These are phyloP conservation scores for Closterium sp. DNA, from an alignment of 139 green algal species.

Conservation along the genomic window DNA sequence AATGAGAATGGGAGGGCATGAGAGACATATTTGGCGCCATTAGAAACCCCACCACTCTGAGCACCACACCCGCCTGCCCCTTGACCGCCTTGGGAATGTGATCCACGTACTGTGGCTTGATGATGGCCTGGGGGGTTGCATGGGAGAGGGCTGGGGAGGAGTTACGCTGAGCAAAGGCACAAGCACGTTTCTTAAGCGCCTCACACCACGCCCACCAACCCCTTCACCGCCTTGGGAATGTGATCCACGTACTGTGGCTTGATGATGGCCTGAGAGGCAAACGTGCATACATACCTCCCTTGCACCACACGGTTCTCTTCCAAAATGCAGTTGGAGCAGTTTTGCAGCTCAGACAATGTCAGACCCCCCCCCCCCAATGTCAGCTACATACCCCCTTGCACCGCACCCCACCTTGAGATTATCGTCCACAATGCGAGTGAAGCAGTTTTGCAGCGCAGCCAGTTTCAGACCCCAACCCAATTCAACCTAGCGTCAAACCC, in stretches of 20 bases:
- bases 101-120: slow-evolving; percentile 94
- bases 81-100: slow-evolving; percentile 95
- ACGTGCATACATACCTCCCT: too few species aligned
- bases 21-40: too few species aligned
- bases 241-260: too few species aligned
- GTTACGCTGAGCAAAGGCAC: too few species aligned
- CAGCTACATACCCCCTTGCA: neutral
- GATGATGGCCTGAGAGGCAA: slow-evolving; percentile 71
- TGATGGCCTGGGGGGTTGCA: slow-evolving; percentile 71
- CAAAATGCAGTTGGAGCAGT: slow-evolving; percentile 95
- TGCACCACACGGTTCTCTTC: slow-evolving; percentile 78
- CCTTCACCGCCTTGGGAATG: too few species aligned
- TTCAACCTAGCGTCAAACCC: slow-evolving; percentile 76
- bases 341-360: slow-evolving; percentile 82
- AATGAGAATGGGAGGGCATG: too few species aligned
- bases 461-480: too few species aligned
- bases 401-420: slow-evolving; percentile 75
- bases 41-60: too few species aligned
- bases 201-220: too few species aligned
- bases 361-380: too few species aligned
- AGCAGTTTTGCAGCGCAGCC: slow-evolving; percentile 94
- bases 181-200: too few species aligned
- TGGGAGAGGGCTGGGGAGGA: too few species aligned
- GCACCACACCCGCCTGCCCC: slow-evolving; percentile 71
- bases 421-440: slow-evolving; percentile 92